Conservation (phyloP, 169 alveolate species). For the Plasmodium vivax region DNA sequence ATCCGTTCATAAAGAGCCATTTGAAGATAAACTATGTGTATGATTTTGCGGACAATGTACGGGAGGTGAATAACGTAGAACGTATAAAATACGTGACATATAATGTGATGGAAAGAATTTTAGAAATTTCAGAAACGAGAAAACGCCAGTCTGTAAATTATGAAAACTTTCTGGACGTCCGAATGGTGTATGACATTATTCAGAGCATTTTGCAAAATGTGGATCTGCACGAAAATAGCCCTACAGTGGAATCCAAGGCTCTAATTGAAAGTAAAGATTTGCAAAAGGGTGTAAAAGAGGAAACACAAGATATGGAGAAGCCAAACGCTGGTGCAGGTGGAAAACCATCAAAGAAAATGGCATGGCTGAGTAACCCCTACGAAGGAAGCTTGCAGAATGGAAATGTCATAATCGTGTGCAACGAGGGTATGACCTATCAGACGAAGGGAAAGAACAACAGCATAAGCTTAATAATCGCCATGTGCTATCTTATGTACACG, state of each 20-base stretch:
- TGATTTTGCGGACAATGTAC: conserved; percentile 64
- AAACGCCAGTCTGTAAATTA: conserved; percentile 13
- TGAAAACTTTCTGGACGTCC: conserved; percentile 13
- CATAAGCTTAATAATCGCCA: conserved; percentile 59
- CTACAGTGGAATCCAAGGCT: not conserved
- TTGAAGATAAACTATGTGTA: conserved; percentile 40
- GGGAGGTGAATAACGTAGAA: not conserved
- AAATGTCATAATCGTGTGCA: conserved; percentile 50
- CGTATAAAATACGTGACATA: conserved; percentile 20
- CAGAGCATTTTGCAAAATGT: conserved; percentile 1
- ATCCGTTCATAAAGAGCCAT: not conserved
- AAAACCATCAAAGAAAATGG: not conserved
- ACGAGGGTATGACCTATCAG: conserved; percentile 36
- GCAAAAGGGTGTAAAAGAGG: not conserved
- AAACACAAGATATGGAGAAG: not conserved
- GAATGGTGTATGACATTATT: conserved; percentile 31
- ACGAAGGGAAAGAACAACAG: conserved; percentile 20
- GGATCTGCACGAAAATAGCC: not conserved
- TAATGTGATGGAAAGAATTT: not conserved
- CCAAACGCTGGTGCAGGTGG: not conserved
- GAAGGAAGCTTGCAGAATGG: not conserved
- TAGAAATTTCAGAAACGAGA: conserved; percentile 19
- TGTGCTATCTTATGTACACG: conserved; percentile 70
- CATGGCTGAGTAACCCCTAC: not conserved
- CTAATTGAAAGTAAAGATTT: not conserved